Conservation (phyloP, 139 green algal species). For the Chlamydomonas eustigma region DNA sequence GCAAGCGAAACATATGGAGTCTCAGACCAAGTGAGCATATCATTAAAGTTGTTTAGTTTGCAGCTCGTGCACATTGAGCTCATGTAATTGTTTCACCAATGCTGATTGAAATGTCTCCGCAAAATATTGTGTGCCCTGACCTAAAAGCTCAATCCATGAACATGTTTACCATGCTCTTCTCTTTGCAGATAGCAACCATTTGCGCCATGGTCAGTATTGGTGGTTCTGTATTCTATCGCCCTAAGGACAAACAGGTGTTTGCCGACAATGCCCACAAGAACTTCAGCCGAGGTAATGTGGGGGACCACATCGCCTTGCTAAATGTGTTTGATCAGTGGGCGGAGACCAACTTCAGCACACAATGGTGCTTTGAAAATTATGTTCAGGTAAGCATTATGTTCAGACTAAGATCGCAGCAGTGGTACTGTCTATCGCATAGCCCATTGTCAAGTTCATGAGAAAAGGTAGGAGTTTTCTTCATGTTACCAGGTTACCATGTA, state of each 20-base stretch:
- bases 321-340: slow-evolving; percentile 78
- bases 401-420: no score
- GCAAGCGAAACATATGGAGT: slow-evolving; percentile 33
- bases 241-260: slow-evolving; percentile 92
- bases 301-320: slow-evolving; percentile 94
- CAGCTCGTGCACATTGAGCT: not conserved
- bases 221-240: slow-evolving; percentile 90
- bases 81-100: not conserved
- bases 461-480: no score
- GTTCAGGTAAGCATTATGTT: slow-evolving; percentile 67
- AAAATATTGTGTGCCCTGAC: no score
- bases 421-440: no score
- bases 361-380: slow-evolving; percentile 98
- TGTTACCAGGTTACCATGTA: no score
- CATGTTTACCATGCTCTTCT: not conserved
- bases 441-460: no score
- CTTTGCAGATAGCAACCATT: slow-evolving; percentile 78
- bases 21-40: slow-evolving; percentile 10
- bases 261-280: slow-evolving; percentile 90
- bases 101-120: not conserved
- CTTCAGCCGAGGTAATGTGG: slow-evolving; percentile 81
- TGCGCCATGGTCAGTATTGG: slow-evolving; percentile 92
- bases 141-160: no score
- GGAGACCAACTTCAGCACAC: slow-evolving; percentile 81
- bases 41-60: not conserved